Conservation (phyloP, 768 basidiomycete genomes). For the Lactarius sanguifluus region DNA sequence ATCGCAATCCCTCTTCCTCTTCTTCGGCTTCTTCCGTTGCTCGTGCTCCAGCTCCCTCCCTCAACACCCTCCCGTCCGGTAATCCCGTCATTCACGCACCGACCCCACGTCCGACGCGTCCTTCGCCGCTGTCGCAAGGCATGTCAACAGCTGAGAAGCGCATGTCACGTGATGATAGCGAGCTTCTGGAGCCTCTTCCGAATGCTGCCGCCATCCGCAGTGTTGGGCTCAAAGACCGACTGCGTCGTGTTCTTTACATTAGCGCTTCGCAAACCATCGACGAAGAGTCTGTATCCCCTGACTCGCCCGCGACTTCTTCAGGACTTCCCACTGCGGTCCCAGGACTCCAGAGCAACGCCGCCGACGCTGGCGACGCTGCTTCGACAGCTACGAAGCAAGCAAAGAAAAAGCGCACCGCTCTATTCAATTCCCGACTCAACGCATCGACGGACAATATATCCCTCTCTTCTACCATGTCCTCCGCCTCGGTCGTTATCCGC, state of each 20-base stretch:
- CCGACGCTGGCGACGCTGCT: constrained; percentile 33
- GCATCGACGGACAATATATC: constrained; percentile 94
- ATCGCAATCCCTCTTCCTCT: constrained; percentile 49
- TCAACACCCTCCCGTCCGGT: constrained; percentile 37
- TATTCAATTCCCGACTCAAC: constrained; percentile 90
- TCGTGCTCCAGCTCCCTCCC: constrained; percentile 33
- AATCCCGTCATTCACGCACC: constrained; percentile 35
- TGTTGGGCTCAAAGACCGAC: constrained; percentile 73
- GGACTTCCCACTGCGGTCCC: constrained; percentile 6
- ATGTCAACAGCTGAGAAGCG: constrained; percentile 66
- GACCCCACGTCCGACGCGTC: constrained; percentile 38
- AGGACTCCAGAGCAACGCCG: constrained; percentile 34
- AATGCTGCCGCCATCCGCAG: constrained; percentile 47
- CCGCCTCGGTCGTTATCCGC: constrained; percentile 93
- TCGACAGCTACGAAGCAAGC: constrained; percentile 37
- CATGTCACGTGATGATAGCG: constrained; percentile 76
- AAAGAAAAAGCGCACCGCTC: constrained; percentile 67
- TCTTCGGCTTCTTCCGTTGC: constrained; percentile 43
- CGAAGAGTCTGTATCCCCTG: constrained; percentile 52
- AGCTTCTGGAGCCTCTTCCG: constrained; percentile 46
- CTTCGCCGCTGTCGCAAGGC: constrained; percentile 71
- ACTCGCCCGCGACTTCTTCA: constrained; percentile 29
- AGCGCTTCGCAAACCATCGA: constrained; percentile 57
- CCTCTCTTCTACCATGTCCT: constrained; percentile 89
- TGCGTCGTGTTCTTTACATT: constrained; percentile 71